Evolutionary conservation across 2,329 filamentous ascomycete genomes (phyloP), one percentile per base, ranked within the genome.

Genomic region (Sporothrix mexicana): DNA sequence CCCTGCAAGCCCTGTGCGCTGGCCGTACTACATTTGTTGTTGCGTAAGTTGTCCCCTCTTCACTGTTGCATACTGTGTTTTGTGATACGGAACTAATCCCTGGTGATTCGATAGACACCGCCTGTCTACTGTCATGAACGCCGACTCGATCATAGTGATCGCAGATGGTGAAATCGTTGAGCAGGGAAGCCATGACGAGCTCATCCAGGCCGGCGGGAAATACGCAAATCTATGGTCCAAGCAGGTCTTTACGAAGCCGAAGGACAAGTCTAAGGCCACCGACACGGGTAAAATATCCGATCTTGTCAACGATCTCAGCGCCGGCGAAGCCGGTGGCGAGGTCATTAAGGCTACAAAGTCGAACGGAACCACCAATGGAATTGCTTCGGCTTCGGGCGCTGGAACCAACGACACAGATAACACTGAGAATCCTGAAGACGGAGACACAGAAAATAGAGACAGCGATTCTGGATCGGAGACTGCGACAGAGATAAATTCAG

Each of bases 81-180:
- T 5, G 13, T n/a, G 5, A 55, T 25, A 13, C 23, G 25, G 12
- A 51, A 43, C 20, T 61, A 36, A 49, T 61, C 2, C 15, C 23
- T n/a, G 20, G 3, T 8, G 9, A 1, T 36, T 23, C 17, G 43
- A 8, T 71, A 90, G 88, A 0, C 91, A 93, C 78, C 87, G 91
- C 10, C 82, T 93, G 30, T 92, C 91, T 0, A 93, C 91, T 0
- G 89, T 93, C 71, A 89, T 91, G 82, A 90, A 90, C 75, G 90
- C 90, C 2, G 89, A 92, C 76, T 84, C 85, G 30, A 92, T 92
- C 73, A 85, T 92, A 70, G 91, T 92, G 10, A 84, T 93, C 61
- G 84, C 87, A 59, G 84, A 88, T 70, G 91, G 91, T 12, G 82
- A 86, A 75, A 85, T 92, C 67, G 83, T 88, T n/a, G 90, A 92